phyloP scores from a whole-genome alignment of 495 filamentous ascomycete genomes.

The Penicillium subrubescens region DNA sequence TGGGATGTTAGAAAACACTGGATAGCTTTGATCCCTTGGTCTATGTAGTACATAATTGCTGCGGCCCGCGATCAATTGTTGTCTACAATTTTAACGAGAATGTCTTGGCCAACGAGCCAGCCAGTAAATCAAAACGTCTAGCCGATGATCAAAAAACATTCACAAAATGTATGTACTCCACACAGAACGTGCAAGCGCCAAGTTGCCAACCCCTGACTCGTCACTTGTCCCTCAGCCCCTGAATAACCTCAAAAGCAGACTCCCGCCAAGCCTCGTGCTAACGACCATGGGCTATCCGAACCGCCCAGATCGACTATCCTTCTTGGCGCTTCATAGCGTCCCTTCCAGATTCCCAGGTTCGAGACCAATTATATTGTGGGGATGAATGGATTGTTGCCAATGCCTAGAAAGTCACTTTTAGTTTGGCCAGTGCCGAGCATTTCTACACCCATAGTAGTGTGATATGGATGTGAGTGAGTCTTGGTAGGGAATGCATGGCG shows the following conservation, averaged over 20 bases:
- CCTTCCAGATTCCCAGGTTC: conserved; percentile 6
- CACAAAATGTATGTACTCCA: not conserved
- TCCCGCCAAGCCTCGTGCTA: conserved; percentile 21
- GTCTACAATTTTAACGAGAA: too few relatives aligned
- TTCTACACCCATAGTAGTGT: too few relatives aligned
- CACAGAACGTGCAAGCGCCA: not conserved
- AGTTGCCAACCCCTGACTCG: not conserved
- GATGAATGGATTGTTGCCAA: conserved; percentile 1
- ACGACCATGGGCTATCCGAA: conserved; percentile 4
- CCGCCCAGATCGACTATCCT: conserved; percentile 24
- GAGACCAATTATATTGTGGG: conserved; percentile 9
- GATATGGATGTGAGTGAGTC: too few relatives aligned
- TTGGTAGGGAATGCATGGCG: too few relatives aligned
- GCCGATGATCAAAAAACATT: too few relatives aligned
- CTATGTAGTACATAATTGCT: too few relatives aligned
- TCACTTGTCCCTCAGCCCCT: conserved; percentile 6
- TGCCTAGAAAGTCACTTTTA: not conserved
- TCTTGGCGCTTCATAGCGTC: conserved; percentile 14
- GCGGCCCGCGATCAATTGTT: too few relatives aligned
- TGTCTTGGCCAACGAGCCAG: too few relatives aligned
- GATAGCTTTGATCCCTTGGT: too few relatives aligned
- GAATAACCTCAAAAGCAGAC: conserved; percentile 27
- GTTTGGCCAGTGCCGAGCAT: too few relatives aligned
- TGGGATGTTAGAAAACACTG: too few relatives aligned
- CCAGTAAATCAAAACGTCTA: too few relatives aligned